Base-by-base conservation (phyloP, 2,329 filamentous ascomycete species). In the Zalaria sp. region DNA sequence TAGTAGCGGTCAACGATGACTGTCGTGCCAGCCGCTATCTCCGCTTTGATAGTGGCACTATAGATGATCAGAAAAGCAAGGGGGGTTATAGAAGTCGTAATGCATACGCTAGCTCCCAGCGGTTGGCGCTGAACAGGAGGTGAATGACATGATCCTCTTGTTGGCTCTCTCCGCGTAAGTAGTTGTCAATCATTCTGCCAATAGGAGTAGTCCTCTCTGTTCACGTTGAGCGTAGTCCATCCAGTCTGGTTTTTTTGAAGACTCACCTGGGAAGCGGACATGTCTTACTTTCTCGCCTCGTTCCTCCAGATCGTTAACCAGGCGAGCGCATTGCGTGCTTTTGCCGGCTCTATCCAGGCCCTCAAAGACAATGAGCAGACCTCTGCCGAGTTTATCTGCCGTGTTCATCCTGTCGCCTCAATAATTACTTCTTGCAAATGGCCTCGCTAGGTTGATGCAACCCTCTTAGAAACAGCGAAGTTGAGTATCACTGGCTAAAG, bases 1-100 rank as follows among this genome's bases (percentile, higher is more conserved):
- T 93, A 93, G 66, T 96, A 98, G 38, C 91, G 79, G 61, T 98
- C 91, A 50, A 89, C 79, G 34, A 98, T 69, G 28, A 98, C 72
- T 0, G 77, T 91, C 18, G 71, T 79, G 5, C 89, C 88, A 1
- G 67, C 60, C 1, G 67, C 63, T 4, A 95, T 66, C 5, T 58
- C 56, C 25, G 52, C 39, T 46, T 55, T 50, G 27, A 69, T 68
- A 1, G 53, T 53, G 5, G 54, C 43, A 7, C 60, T 62, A 32
- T 10, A 34, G 25, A n/a, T 4, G 5, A 34, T 50, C 27, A 47
- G 43, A 5, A n/a, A n/a, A 29, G 27, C 4, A 42, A 18, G 26
- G 38, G 40, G 8, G 25, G 34, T 10, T 10, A 26, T 27, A 25
- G 6, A 39, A 3, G 32, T 10, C 3, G 18, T 27, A 34, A 27